phyloP scores from a whole-genome alignment of 2,329 filamentous ascomycete genomes.

The Coleophoma eucalyptorum region DNA sequence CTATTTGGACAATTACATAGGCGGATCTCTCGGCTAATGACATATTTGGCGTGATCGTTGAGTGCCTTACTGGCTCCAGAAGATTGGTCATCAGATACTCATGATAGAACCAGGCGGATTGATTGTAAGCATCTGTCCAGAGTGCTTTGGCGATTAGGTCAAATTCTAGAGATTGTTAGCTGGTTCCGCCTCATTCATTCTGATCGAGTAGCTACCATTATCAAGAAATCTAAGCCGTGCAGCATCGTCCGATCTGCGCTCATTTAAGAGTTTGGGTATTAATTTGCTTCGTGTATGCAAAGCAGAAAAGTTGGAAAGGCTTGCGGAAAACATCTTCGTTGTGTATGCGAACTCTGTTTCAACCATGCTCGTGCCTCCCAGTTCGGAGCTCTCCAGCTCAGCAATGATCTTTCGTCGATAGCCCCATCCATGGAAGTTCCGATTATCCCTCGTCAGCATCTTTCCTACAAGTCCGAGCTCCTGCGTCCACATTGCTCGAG shows the following conservation, averaged over 20 bases:
- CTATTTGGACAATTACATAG: constrained; percentile 68
- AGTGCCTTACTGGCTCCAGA: constrained; percentile 41
- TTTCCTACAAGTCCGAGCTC: constrained; percentile 81
- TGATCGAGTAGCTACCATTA: constrained; percentile 42
- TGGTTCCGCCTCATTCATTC: background rate
- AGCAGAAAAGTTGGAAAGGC: constrained; percentile 93
- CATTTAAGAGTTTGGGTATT: constrained; percentile 70
- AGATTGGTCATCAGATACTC: constrained; percentile 77
- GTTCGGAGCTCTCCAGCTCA: constrained; percentile 60
- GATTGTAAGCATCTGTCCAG: constrained; percentile 64
- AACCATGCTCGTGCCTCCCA: constrained; percentile 59
- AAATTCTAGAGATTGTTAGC: constrained; percentile 54
- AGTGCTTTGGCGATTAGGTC: constrained; percentile 71
- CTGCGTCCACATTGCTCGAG: constrained; percentile 72
- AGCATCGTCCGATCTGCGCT: constrained; percentile 60
- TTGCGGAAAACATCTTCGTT: constrained; percentile 77
- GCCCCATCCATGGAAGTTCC: constrained; percentile 97
- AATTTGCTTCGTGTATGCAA: constrained; percentile 91
- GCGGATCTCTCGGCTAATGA: constrained; percentile 54
- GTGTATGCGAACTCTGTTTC: constrained; percentile 88
- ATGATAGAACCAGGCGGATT: constrained; percentile 97
- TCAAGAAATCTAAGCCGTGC: constrained; percentile 69
- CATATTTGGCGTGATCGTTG: constrained; percentile 63
- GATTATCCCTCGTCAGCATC: constrained; percentile 80
- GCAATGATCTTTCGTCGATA: constrained; percentile 78